phyloP scores from a whole-genome alignment of 306 rosid species.

The Trifolium subterraneum region DNA sequence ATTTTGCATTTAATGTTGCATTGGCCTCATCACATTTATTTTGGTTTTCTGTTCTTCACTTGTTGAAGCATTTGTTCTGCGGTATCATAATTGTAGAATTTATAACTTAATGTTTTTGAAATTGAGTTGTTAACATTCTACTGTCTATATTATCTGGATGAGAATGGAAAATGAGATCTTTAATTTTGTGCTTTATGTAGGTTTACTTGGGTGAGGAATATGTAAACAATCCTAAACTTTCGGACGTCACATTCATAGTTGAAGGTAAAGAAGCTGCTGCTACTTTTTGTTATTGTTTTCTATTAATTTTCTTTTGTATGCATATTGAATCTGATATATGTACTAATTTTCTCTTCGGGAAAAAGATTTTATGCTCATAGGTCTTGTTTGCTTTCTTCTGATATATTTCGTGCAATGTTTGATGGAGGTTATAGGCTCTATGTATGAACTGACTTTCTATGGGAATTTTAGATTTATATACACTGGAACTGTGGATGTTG shows the following conservation, averaged over 20 bases:
- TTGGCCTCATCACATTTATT: background rate
- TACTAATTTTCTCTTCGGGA: slow-evolving; percentile 52
- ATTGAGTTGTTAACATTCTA: slow-evolving; percentile 9
- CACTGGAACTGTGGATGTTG: slow-evolving; percentile 61
- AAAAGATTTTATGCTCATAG: slow-evolving; percentile 82
- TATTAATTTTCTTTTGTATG: background rate
- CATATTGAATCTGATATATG: background rate
- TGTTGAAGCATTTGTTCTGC: background rate
- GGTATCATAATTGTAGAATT: background rate
- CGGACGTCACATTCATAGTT: slow-evolving; percentile 87
- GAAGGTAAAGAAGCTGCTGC: slow-evolving; percentile 63
- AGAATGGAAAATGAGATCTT: background rate
- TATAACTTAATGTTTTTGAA: background rate
- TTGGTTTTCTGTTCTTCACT: background rate
- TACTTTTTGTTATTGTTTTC: background rate
- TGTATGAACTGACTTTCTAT: slow-evolving; percentile 4
- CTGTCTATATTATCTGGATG: background rate
- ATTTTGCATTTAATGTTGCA: slow-evolving; percentile 16
- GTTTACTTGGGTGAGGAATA: slow-evolving; percentile 76
- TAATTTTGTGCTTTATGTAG: slow-evolving; percentile 52
- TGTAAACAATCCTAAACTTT: slow-evolving; percentile 73
- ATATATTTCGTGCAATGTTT: slow-evolving; percentile 89
- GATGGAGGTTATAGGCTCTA: slow-evolving; percentile 68
- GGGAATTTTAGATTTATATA: slow-evolving; percentile 61
- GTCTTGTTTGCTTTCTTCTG: slow-evolving; percentile 80